A percentile compares a stretch with the other conserved stretches of the same genome.
Evolutionary conservation across 371 early-diverging fungal species (phyloP).

Genomic region (Syncephalastrum racemosum): DNA sequence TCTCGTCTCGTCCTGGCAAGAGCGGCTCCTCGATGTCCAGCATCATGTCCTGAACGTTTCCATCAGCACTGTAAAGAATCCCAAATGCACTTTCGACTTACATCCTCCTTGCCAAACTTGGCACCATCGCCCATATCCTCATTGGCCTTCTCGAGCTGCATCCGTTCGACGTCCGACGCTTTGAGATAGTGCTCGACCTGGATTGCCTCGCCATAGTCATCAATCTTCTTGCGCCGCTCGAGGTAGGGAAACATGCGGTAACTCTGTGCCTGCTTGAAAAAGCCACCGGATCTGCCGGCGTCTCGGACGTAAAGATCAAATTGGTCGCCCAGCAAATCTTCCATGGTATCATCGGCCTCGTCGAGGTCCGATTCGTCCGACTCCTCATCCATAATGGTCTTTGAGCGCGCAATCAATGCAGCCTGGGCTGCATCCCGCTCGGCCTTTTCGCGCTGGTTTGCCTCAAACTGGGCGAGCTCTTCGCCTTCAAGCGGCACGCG

Average conservation of each 20-base stretch:
- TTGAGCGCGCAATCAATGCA: slow-evolving; percentile 64
- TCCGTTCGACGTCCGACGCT: slow-evolving; percentile 46
- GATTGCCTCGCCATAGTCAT: slow-evolving; percentile 95
- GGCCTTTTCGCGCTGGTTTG: slow-evolving; percentile 57
- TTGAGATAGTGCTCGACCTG: slow-evolving; percentile 71
- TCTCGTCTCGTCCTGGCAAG: slow-evolving; percentile 43
- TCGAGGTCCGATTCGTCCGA: slow-evolving; percentile 63
- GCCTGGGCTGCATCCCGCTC: slow-evolving; percentile 79
- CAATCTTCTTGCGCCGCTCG: slow-evolving; percentile 79
- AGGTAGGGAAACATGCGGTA: slow-evolving; percentile 89
- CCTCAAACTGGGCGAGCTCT: slow-evolving; percentile 73
- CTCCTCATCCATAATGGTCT: slow-evolving; percentile 74
- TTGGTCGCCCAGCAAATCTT: slow-evolving; percentile 52
- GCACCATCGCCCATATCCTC: slow-evolving; percentile 43
- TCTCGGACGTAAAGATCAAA: slow-evolving; percentile 86
- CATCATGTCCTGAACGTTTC: slow-evolving; percentile 34
- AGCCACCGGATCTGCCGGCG: slow-evolving; percentile 63
- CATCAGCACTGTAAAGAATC: neutral
- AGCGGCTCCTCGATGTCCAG: slow-evolving; percentile 47
- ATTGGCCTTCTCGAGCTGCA: slow-evolving; percentile 34
- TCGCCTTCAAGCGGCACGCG: slow-evolving; percentile 86
- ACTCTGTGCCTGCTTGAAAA: slow-evolving; percentile 80
- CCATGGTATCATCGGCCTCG: slow-evolving; percentile 61
- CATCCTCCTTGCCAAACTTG: slow-evolving; percentile 50
- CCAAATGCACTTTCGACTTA: slow-evolving; percentile 3